These are phyloP conservation scores for Paraphoma sp. DNA, from an alignment of 2,329 filamentous ascomycete species.

Conservation along the genomic window DNA sequence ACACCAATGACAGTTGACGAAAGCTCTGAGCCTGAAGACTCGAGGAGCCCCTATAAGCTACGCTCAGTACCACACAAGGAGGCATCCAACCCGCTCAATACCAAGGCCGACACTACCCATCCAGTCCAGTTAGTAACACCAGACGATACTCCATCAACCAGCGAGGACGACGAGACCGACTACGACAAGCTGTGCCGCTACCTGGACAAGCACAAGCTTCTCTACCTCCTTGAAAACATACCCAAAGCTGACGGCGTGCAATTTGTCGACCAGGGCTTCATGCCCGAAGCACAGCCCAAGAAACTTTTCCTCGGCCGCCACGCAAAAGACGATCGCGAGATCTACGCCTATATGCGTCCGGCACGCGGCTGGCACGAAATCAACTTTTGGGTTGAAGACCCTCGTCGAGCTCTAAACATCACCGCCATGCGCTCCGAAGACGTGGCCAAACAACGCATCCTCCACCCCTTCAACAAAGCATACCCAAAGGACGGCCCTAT, in stretches of 20 bases:
- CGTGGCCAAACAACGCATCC: conserved; percentile 7
- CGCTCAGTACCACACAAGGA: not conserved
- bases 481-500: conserved; percentile 3
- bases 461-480: conserved; percentile 17
- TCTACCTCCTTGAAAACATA: conserved; percentile 12
- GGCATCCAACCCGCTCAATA: no score
- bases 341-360: conserved; percentile 12
- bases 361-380: conserved; percentile 1
- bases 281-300: conserved; percentile 2
- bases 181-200: conserved; percentile 2
- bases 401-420: not conserved
- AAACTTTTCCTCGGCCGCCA: conserved; percentile 11
- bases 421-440: not conserved
- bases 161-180: conserved; percentile 2
- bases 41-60: conserved; percentile 2
- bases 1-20: conserved; percentile 7
- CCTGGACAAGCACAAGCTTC: not conserved
- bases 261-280: conserved; percentile 8
- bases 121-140: not conserved
- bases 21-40: conserved; percentile 12
- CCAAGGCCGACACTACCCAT: not conserved
- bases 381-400: conserved; percentile 3
- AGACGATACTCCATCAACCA: not conserved
- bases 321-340: conserved; percentile 1
- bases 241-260: not conserved